phyloP scores from a whole-genome alignment of 2,329 filamentous ascomycete genomes.

The Paecilomyces sp. region DNA sequence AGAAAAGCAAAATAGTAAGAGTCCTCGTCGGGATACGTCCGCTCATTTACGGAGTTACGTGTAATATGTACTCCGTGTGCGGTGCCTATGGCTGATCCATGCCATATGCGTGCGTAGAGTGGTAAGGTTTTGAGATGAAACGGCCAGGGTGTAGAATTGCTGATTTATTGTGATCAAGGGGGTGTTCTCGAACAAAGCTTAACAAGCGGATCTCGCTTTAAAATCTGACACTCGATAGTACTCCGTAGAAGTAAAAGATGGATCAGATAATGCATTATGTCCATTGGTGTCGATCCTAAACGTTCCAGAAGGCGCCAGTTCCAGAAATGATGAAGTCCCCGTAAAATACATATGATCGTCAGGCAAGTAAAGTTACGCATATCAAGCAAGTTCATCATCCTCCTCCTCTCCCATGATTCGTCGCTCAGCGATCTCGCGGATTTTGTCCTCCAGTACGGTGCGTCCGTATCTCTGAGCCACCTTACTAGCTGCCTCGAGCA shows the following conservation, averaged over 20 bases:
- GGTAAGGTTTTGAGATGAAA: too few species aligned
- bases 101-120: too few species aligned
- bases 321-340: background rate
- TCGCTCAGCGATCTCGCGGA: constrained; percentile 72
- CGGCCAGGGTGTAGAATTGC: too few species aligned
- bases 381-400: constrained; percentile 39
- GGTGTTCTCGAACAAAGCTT: too few species aligned
- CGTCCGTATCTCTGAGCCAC: constrained; percentile 80
- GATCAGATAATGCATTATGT: background rate
- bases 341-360: constrained; percentile 2
- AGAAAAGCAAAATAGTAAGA: too few species aligned
- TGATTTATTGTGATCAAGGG: background rate
- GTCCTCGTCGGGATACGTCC: too few species aligned
- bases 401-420: constrained; percentile 56
- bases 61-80: too few species aligned
- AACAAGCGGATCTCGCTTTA: too few species aligned
- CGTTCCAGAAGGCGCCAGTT: background rate
- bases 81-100: too few species aligned
- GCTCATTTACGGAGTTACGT: too few species aligned
- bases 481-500: constrained; percentile 86
- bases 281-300: background rate
- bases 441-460: constrained; percentile 79
- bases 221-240: background rate
- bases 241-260: background rate
- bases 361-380: background rate